These are phyloP conservation scores for Carex myosuroides DNA, from an alignment of 176 grass and related monocot genomes.

Conservation along the genomic window DNA sequence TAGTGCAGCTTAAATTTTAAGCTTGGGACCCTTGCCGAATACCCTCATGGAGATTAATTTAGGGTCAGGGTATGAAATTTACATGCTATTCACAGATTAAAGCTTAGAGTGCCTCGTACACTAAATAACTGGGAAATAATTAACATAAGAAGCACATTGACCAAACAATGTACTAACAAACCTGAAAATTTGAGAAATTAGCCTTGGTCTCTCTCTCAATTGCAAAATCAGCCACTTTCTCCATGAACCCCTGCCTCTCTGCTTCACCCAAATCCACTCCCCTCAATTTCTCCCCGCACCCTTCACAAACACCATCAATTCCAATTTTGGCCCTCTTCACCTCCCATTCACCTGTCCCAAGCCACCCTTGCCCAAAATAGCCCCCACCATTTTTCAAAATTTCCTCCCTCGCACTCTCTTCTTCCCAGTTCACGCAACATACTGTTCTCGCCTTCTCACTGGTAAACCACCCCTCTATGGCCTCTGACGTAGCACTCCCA, in stretches of 20 bases:
- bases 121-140: background rate
- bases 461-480: conserved; percentile 51
- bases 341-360: conserved; percentile 38
- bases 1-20: too few species aligned
- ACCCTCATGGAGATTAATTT: background rate
- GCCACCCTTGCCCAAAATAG: conserved; percentile 65
- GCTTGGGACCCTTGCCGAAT: too few species aligned
- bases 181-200: conserved; percentile 86
- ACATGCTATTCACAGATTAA: background rate
- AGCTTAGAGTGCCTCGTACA: background rate
- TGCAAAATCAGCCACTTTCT: conserved; percentile 63
- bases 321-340: conserved; percentile 35
- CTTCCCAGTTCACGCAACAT: conserved; percentile 17
- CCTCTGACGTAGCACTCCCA: conserved; percentile 17
- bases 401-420: conserved; percentile 31
- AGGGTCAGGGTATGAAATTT: background rate
- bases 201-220: conserved; percentile 64
- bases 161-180: conserved; percentile 14
- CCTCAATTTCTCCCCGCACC: conserved; percentile 38
- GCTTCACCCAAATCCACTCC: conserved; percentile 45
- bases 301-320: conserved; percentile 23
- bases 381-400: conserved; percentile 64
- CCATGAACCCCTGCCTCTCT: conserved; percentile 52
- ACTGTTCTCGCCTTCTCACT: conserved; percentile 21
- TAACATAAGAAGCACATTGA: background rate